Percentiles rank a stretch among this genome's conserved stretches.
phyloP scores from a whole-genome alignment of 768 basidiomycete genomes.

The Calocera cornea region DNA sequence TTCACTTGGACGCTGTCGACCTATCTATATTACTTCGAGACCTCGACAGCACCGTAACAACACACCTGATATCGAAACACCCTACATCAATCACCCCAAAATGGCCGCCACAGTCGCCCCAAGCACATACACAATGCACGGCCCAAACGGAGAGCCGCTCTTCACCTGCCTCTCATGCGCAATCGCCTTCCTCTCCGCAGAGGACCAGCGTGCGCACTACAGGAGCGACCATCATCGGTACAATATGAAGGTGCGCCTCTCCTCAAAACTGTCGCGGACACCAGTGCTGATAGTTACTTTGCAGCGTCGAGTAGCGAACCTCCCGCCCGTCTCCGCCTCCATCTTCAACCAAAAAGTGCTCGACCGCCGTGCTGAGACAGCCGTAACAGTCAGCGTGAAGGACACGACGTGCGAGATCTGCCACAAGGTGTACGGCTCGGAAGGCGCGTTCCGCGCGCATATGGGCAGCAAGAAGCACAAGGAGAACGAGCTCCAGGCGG shows the following conservation, averaged over 20 bases:
- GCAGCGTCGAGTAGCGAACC: conserved; percentile 67
- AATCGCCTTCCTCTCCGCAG: conserved; percentile 69
- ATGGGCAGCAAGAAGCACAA: conserved; percentile 79
- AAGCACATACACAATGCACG: not conserved
- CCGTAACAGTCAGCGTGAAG: conserved; percentile 46
- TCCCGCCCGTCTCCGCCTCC: conserved; percentile 66
- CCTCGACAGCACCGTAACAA: not conserved
- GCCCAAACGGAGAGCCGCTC: conserved; percentile 21
- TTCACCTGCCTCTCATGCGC: conserved; percentile 88
- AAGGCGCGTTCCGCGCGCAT: conserved; percentile 82
- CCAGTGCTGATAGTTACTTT: not conserved
- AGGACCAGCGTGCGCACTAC: conserved; percentile 81
- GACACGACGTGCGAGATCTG: conserved; percentile 62
- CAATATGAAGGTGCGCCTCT: conserved; percentile 60
- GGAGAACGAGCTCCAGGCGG: conserved; percentile 50
- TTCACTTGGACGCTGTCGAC: too few relatives aligned
- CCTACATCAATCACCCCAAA: not conserved
- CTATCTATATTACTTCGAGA: not conserved
- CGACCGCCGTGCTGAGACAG: conserved; percentile 63
- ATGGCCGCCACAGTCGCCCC: not conserved
- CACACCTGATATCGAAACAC: not conserved
- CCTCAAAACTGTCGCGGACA: not conserved
- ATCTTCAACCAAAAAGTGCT: conserved; percentile 81
- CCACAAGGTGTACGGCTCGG: conserved; percentile 81
- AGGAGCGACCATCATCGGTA: conserved; percentile 92